phyloP scores from a whole-genome alignment of 352 stramenopile genomes.

The Phytophthora sp. region DNA sequence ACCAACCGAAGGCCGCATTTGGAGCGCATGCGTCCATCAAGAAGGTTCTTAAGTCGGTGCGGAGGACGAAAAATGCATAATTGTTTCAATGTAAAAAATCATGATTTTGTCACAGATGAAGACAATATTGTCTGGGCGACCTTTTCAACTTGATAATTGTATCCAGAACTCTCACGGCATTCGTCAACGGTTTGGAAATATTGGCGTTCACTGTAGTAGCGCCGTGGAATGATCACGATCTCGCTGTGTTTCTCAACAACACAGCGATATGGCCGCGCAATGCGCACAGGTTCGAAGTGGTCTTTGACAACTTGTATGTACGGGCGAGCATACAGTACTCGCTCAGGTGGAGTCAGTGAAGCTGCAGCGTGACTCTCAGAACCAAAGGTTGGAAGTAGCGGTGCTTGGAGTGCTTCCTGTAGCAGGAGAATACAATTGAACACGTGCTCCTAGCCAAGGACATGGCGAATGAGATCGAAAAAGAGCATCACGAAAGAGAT shows the following conservation, averaged over 20 bases:
- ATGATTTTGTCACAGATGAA: conserved; percentile 10
- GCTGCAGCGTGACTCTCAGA: not conserved
- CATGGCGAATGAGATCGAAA: conserved; percentile 1
- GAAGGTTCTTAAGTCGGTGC: conserved; percentile 84
- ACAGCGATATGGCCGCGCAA: conserved; percentile 41
- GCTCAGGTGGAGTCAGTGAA: conserved; percentile 12
- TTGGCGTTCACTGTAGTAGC: conserved; percentile 31
- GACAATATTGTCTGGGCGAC: conserved; percentile 18
- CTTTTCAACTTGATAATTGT: not conserved
- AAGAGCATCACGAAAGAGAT: not conserved
- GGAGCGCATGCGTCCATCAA: conserved; percentile 40
- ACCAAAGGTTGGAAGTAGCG: not conserved
- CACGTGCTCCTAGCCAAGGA: conserved; percentile 29
- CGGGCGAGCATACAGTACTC: conserved; percentile 39
- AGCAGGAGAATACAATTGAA: conserved; percentile 49
- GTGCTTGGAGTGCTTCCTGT: not conserved
- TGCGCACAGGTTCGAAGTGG: conserved; percentile 57
- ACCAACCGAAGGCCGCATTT: conserved; percentile 27
- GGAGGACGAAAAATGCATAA: conserved; percentile 71
- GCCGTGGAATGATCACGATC: conserved; percentile 39
- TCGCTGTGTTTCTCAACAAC: conserved; percentile 37
- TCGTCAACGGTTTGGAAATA: conserved; percentile 16
- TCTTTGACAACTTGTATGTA: conserved; percentile 36
- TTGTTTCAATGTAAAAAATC: conserved; percentile 19
- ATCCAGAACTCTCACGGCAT: conserved; percentile 6